phyloP scores from a whole-genome alignment of 1,284 basidiomycete genomes.

The Earliella scabrosa region DNA sequence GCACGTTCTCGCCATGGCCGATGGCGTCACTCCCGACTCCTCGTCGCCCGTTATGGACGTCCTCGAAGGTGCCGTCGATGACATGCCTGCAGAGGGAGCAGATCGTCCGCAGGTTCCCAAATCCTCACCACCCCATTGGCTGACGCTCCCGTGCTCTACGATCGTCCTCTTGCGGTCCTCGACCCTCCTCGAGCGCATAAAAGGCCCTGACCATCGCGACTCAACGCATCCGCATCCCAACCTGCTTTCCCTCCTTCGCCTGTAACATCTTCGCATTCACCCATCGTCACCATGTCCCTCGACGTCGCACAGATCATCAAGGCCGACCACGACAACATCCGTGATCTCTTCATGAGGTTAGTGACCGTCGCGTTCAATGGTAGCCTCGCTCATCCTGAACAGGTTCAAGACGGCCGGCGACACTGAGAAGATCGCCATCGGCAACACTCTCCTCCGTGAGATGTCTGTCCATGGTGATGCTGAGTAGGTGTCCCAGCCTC shows the following conservation, averaged over 20 bases:
- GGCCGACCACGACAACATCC: conserved; percentile 22
- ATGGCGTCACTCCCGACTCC: too few relatives aligned
- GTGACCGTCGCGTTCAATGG: too few relatives aligned
- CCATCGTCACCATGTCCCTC: conserved; percentile 3
- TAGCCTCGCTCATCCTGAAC: too few relatives aligned
- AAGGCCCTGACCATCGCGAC: too few relatives aligned
- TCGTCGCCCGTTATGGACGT: background rate
- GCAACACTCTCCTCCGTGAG: conserved; percentile 22
- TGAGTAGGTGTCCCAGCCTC: conserved; percentile 1
- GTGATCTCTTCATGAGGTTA: conserved; percentile 18
- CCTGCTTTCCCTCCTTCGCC: background rate
- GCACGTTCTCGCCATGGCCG: too few relatives aligned
- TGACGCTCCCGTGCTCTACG: background rate
- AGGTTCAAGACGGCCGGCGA: conserved; percentile 7
- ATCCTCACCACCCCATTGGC: background rate
- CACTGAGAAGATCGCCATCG: conserved; percentile 11
- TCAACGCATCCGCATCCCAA: background rate
- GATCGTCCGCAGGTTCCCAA: background rate
- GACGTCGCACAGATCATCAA: conserved; percentile 17
- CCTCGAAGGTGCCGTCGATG: background rate
- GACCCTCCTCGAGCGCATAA: background rate
- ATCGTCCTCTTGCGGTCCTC: background rate
- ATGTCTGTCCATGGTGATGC: conserved; percentile 18
- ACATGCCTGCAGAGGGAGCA: background rate
- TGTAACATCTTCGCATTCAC: too few relatives aligned